phyloP scores from a whole-genome alignment of 805 yeast species.

The Sporopachydermia quercuum region DNA sequence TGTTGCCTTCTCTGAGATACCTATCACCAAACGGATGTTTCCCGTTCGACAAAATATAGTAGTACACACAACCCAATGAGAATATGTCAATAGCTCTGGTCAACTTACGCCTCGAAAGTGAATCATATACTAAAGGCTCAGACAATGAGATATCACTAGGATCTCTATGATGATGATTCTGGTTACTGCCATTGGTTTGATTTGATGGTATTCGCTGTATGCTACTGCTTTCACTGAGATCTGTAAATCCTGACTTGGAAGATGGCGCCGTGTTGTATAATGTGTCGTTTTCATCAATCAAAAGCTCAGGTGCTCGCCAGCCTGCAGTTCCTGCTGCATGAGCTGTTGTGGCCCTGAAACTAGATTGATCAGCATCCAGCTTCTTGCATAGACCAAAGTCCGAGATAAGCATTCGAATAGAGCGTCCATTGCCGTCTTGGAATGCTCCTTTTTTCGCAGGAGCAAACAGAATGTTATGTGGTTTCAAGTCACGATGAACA shows the following conservation, averaged over 20 bases:
- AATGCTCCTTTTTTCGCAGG: slow-evolving; percentile 33
- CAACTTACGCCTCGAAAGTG: slow-evolving; percentile 38
- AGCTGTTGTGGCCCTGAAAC: slow-evolving; percentile 83
- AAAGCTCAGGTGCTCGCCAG: slow-evolving; percentile 93
- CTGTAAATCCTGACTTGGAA: slow-evolving; percentile 4
- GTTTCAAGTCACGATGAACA: slow-evolving; percentile 89
- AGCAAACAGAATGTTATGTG: slow-evolving; percentile 82
- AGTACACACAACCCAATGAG: slow-evolving; percentile 89
- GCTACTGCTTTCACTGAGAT: not conserved
- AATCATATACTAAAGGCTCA: slow-evolving; percentile 24
- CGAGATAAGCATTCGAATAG: slow-evolving; percentile 64
- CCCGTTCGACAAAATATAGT: slow-evolving; percentile 71
- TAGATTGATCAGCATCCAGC: slow-evolving; percentile 81
- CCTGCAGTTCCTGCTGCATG: slow-evolving; percentile 96
- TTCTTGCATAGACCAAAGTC: slow-evolving; percentile 94
- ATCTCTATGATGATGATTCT: slow-evolving; percentile 5
- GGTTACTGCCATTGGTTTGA: not conserved
- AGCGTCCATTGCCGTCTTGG: slow-evolving; percentile 16
- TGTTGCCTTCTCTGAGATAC: slow-evolving; percentile 77
- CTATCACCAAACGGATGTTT: slow-evolving; percentile 92
- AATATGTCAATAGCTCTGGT: slow-evolving; percentile 89
- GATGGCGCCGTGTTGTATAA: slow-evolving; percentile 16
- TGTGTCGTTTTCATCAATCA: slow-evolving; percentile 26
- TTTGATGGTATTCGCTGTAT: not conserved
- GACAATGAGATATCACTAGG: slow-evolving; percentile 11